Evolutionary conservation across 305 asterid genomes (phyloP), one percentile per base, ranked within the genome.

Genomic region (Plantago rigida): DNA sequence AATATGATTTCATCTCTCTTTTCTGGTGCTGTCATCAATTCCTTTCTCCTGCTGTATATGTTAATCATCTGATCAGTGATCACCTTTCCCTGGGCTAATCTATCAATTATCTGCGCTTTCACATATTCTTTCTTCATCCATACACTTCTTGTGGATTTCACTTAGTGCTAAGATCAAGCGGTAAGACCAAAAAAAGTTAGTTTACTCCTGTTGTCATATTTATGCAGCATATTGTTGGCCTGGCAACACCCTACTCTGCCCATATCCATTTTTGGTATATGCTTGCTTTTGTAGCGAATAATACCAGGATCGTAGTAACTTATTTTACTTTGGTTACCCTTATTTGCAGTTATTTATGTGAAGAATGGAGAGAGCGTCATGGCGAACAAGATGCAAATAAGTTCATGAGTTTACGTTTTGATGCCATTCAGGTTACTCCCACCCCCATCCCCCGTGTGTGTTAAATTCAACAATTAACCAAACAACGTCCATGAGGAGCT

Each of bases 311-410:
- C 63, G 67, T 31, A 62, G 48, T 1, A 29, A 29, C 34, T 3
- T 66, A 63, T 47, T 58, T 29, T 4, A 3, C 34, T 17, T 75
- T 68, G 19, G 47, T 68, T 57, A 51, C 68, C 62, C 59, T 72
- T 66, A 70, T 69, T 61, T 64, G 59, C 89, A 90, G 97, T 56
- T 90, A 85, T 79, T 75, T 90, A 71, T 77, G 68, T 64, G 91
- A 85, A 69, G 96, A 90, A 72, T 90, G 97, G 97, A 82, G 68
- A 77, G 89, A 69, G 74, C 79, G 83, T 56, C 75, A 69, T 69
- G 64, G 42, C 46, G 78, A 65, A 51, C 62, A 56, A 13, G 76
- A 73, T 26, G 75, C 73, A 56, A 79, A 81, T 65, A 67, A 83
- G 74, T 85, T 89, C 72, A 52, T 50, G 72, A 72, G 73, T 50